These are phyloP conservation scores for Arctostaphylos glauca DNA, from an alignment of 148 eudicot species.

Conservation along the genomic window DNA sequence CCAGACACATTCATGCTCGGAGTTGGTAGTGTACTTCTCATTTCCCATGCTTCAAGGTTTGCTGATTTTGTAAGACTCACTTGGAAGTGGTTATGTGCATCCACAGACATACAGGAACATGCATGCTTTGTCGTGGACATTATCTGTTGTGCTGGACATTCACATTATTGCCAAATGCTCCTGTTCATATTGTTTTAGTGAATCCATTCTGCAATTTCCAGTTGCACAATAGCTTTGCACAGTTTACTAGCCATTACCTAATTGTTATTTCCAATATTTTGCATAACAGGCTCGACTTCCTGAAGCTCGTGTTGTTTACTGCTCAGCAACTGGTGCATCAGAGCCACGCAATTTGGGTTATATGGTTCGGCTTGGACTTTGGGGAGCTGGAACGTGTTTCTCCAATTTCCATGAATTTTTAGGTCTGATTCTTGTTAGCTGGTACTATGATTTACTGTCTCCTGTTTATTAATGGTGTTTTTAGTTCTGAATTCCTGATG, in stretches of 20 bases:
- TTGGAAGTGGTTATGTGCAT: background rate
- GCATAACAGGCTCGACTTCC: constrained; percentile 77
- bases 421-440: constrained; percentile 42
- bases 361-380: constrained; percentile 99
- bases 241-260: constrained; percentile 16
- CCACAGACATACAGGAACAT: background rate
- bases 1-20: background rate
- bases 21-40: background rate
- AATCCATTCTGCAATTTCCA: background rate
- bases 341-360: constrained; percentile 99
- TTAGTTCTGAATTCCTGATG: background rate
- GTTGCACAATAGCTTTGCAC: background rate
- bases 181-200: background rate
- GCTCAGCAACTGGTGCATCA: constrained; percentile 99
- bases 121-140: background rate
- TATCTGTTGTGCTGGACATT: background rate
- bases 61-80: background rate
- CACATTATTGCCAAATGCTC: background rate
- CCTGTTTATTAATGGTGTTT: background rate
- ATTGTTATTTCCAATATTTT: constrained; percentile 23
- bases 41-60: background rate
- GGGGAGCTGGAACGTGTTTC: constrained; percentile 95
- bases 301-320: constrained; percentile 94
- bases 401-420: constrained; percentile 70
- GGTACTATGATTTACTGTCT: background rate